A percentile compares a stretch with the other conserved stretches of the same genome.
phyloP scores from a whole-genome alignment of 192 early-diverging fungal species.

The Thamnidium elegans region DNA sequence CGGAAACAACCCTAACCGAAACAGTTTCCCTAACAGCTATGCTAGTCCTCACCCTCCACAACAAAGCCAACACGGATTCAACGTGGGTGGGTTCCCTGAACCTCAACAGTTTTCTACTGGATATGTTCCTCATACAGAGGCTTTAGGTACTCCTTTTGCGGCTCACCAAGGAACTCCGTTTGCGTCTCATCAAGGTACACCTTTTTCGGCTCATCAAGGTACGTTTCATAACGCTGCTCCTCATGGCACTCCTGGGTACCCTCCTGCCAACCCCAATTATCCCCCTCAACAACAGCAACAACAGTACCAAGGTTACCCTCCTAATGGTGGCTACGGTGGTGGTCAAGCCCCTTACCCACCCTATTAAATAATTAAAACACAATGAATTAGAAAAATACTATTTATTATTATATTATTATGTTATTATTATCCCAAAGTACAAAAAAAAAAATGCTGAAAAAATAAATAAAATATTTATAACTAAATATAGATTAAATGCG shows the following conservation, averaged over 20 bases:
- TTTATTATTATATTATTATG: too few relatives aligned
- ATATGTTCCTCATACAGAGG: not conserved
- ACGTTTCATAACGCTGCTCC: not conserved
- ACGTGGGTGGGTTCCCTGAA: not conserved
- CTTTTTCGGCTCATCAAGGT: slow-evolving; percentile 8
- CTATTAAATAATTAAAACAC: too few relatives aligned
- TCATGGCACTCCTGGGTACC: not conserved
- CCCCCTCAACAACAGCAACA: not conserved
- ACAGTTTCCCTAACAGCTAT: not conserved
- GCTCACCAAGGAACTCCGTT: slow-evolving; percentile 1
- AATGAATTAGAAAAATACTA: too few relatives aligned
- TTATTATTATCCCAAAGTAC: too few relatives aligned
- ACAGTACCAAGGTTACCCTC: not conserved
- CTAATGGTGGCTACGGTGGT: not conserved
- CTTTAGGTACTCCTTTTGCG: slow-evolving; percentile 3
- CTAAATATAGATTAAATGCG: slow-evolving; percentile 3
- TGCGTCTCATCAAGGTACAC: not conserved
- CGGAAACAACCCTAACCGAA: not conserved
- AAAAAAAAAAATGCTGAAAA: not conserved
- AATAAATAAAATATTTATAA: not conserved
- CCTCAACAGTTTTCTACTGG: slow-evolving; percentile 1
- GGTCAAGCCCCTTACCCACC: too few relatives aligned
- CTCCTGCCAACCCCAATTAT: not conserved
- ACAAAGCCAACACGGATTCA: not conserved
- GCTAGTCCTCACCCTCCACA: not conserved